Evolutionary conservation across 2,329 filamentous ascomycete genomes (phyloP), one percentile per base, ranked within the genome.

Genomic region (Nemania sp.): DNA sequence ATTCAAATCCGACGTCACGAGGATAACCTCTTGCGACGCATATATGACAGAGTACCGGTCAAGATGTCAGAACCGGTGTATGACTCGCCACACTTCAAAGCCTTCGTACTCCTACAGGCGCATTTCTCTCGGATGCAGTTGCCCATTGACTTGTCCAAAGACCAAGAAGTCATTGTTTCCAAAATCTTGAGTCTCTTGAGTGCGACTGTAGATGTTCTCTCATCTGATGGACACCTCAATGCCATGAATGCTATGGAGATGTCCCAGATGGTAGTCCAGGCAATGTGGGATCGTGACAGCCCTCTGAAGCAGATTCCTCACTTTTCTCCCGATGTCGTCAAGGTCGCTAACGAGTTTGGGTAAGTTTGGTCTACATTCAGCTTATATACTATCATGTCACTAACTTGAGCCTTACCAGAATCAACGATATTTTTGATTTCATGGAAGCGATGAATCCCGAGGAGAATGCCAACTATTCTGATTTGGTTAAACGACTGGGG

Each of bases 241-340:
- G 94, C 95, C 62, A 96, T 97, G 89, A 93, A 90, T 70, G 95
- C 95, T 29, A 99, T 99, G 94, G 95, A 99, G 76, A 92, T 99
- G 85, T 96, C 91, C 12, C 95, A 99, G 74, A 99, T 99, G 95
- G 91, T 96, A 54, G 93, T 99, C 2, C 95, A 99, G 78, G 93
- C 90, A 51, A 97, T 98, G 91, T 99, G 95, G 95, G 94, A 99
- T 78, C 90, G 93, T 59, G 95, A 99, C 75, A 96, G 91, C 70
- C 93, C 95, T 40, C 83, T 99, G 67, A 97, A 97, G 80, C 95
- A 99, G 77, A 97, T 99, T 72, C 95, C 95, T 68, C 92, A 98
- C 79, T 98, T 98, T 75, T 87, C 89, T 15, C 85, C 89, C 39
- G 89, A 94, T 63, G 89, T 90, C 52, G 88, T 98, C 68, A 90